Base-by-base conservation (phyloP, 441 rosid genomes). In the Melastoma candidum region DNA sequence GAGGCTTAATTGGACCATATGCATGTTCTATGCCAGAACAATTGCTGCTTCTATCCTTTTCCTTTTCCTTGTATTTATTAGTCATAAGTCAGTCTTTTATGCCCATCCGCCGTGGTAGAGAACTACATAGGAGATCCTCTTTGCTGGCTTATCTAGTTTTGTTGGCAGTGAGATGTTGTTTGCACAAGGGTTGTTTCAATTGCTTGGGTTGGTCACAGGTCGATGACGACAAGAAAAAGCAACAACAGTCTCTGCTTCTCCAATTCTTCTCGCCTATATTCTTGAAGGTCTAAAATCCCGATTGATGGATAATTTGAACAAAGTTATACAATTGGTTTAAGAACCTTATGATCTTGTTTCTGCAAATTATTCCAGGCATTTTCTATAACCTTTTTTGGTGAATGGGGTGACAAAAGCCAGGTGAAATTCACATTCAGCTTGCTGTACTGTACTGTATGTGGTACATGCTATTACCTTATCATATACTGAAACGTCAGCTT, bases 351-450 rank as follows among this genome's bases (percentile, higher is more conserved):
- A 8, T 59, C 48, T 11, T 51, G 49, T 65, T 66, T 59, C 29
- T 55, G 10, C 26, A 49, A 49, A 13, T 29, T 52, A 32, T 69
- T 45, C 46, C 85, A 92, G 98, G 98, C 98, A 11, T 92, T 87
- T 77, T 92, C 96, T 32, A 82, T 92, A 50, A 87, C 86, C 4
- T 87, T 92, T 72, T 87, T 92, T 67, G 98, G 98, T 14, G 98
- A 92, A 80, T 85, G 87, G 90, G 96, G 98, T 54, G 98, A 92
- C 77, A 92, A 80, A 82, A 92, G 98, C 73, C 98, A 87, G 95
- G 95, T 85, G 65, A 63, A 65, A 1, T 9, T 58, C 10, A 51
- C n/a, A 47, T 49, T 54, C 25, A 29, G 10, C 41, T 12, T 17
- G 22, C 22, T 52, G 55, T 17, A 17, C 55, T 29, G 10, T 29